phyloP scores from a whole-genome alignment of 78 protist genomes.

The Dictyostelium intermedium region DNA sequence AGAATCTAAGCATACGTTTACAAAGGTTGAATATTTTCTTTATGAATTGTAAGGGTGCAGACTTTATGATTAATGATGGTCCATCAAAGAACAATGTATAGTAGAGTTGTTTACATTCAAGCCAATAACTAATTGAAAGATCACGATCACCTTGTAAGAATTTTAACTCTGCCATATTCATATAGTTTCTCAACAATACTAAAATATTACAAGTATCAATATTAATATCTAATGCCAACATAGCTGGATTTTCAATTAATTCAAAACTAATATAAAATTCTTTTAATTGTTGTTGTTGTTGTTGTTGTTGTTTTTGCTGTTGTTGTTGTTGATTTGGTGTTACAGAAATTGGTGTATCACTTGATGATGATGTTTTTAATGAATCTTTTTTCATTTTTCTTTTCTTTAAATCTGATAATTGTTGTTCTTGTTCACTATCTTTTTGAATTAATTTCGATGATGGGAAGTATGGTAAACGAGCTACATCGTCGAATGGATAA shows the following conservation, averaged over 20 bases:
- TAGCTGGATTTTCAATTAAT: slow-evolving; percentile 78
- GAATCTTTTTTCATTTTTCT: slow-evolving; percentile 16
- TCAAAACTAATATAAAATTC: slow-evolving; percentile 75
- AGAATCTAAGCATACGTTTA: slow-evolving; percentile 68
- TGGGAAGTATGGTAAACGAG: slow-evolving; percentile 58
- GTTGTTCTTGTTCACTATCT: slow-evolving; percentile 36
- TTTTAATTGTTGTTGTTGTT: background rate
- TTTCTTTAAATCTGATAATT: slow-evolving; percentile 41
- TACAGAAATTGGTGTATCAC: background rate
- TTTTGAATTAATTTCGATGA: slow-evolving; percentile 27
- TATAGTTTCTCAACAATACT: slow-evolving; percentile 21
- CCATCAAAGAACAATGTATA: slow-evolving; percentile 63
- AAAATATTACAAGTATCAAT: slow-evolving; percentile 72
- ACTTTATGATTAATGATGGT: slow-evolving; percentile 33
- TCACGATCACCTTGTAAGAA: slow-evolving; percentile 79
- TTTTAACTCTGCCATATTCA: slow-evolving; percentile 79
- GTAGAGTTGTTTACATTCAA: slow-evolving; percentile 58
- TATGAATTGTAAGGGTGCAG: slow-evolving; percentile 62
- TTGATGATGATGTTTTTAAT: background rate
- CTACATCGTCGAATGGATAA: slow-evolving; percentile 77
- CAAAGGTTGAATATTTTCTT: slow-evolving; percentile 14
- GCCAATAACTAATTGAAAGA: slow-evolving; percentile 71
- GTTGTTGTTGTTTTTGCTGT: background rate
- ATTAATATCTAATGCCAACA: slow-evolving; percentile 68
- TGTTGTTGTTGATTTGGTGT: background rate